Conservation (phyloP, 75 land plant species). For the Gnetum montanum region DNA sequence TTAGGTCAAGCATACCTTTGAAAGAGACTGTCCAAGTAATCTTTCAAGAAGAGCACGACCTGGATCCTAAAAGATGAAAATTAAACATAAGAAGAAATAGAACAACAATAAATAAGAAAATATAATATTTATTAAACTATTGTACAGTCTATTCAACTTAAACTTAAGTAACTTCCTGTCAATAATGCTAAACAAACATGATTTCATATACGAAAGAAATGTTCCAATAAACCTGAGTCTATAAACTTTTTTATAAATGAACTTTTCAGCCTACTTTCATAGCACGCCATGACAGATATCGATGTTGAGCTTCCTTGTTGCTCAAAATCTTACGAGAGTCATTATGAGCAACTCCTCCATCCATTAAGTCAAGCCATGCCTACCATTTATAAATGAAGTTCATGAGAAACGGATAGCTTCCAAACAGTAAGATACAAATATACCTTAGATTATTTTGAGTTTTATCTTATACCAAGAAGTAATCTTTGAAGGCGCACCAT, state of each 20-base stretch:
- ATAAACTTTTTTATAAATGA: too few relatives aligned
- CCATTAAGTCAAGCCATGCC: constrained; percentile 85
- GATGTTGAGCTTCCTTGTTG: constrained; percentile 91
- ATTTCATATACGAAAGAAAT: too few relatives aligned
- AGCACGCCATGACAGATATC: constrained; percentile 87
- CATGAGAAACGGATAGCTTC: neutral
- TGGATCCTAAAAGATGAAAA: constrained; percentile 81
- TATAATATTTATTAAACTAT: too few relatives aligned
- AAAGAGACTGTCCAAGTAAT: constrained; percentile 54
- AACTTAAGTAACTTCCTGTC: too few relatives aligned
- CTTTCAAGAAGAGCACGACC: constrained; percentile 53
- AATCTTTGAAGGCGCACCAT: constrained; percentile 81
- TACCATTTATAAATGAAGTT: constrained; percentile 16
- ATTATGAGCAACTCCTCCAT: constrained; percentile 32
- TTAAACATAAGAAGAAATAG: neutral
- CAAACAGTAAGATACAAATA: neutral
- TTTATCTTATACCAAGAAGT: constrained; percentile 66
- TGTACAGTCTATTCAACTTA: too few relatives aligned
- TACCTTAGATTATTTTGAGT: too few relatives aligned
- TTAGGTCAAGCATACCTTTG: constrained; percentile 57
- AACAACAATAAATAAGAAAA: neutral
- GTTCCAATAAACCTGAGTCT: too few relatives aligned
- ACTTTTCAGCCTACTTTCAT: constrained; percentile 38
- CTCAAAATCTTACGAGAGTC: constrained; percentile 25
- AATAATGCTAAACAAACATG: too few relatives aligned